phyloP scores from a whole-genome alignment of 805 yeast genomes.

The Metschnikowia noctiluminum region DNA sequence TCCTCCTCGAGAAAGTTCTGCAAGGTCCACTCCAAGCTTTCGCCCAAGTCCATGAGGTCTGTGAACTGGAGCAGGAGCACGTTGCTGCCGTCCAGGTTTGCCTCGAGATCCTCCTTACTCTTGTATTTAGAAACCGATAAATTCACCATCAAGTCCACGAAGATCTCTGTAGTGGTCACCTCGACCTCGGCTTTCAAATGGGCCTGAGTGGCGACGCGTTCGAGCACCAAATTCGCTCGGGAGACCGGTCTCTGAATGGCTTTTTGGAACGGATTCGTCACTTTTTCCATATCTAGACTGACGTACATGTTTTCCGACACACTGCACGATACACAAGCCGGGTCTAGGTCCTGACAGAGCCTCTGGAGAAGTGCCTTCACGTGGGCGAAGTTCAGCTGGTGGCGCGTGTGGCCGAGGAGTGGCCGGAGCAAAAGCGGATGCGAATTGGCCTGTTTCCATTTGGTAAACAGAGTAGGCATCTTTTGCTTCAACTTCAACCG shows the following conservation, averaged over 20 bases:
- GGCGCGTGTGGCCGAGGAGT: slow-evolving; percentile 55
- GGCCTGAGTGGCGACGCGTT: slow-evolving; percentile 16
- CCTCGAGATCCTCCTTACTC: slow-evolving; percentile 21
- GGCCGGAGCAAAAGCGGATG: slow-evolving; percentile 53
- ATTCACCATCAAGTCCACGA: slow-evolving; percentile 37
- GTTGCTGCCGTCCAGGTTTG: slow-evolving; percentile 32
- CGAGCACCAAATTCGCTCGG: slow-evolving; percentile 23
- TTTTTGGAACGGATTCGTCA: slow-evolving; percentile 35
- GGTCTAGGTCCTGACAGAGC: slow-evolving; percentile 15
- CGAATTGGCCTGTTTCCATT: slow-evolving; percentile 42
- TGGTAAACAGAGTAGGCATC: slow-evolving; percentile 46
- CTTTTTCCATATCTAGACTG: slow-evolving; percentile 20
- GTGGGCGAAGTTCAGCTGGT: slow-evolving; percentile 40
- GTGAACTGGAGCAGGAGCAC: slow-evolving; percentile 47
- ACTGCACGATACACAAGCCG: slow-evolving; percentile 1
- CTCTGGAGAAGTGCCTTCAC: slow-evolving; percentile 28
- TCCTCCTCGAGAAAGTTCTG: slow-evolving; percentile 27
- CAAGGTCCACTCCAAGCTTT: slow-evolving; percentile 55
- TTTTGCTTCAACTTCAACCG: slow-evolving; percentile 41
- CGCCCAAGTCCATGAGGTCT: slow-evolving; percentile 51
- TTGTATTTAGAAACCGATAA: slow-evolving; percentile 33
- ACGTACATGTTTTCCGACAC: slow-evolving; percentile 21
- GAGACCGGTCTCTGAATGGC: slow-evolving; percentile 39
- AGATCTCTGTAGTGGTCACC: slow-evolving; percentile 39
- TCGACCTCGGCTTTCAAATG: slow-evolving; percentile 27